phyloP scores from a whole-genome alignment of 148 eudicot genomes.

The Chenopodium suecicum region DNA sequence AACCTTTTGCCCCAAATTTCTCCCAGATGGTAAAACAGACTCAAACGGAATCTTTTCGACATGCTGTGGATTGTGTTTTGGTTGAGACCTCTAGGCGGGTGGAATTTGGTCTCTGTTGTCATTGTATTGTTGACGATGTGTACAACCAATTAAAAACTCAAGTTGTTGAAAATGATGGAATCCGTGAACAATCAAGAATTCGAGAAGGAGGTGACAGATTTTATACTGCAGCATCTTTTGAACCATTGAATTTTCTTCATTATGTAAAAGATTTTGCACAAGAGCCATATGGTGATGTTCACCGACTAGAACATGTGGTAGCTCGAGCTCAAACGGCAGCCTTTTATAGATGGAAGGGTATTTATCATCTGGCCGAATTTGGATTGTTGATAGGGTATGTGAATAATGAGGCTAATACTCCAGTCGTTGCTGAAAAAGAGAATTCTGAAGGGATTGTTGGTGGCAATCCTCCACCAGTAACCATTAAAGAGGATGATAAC shows the following conservation, averaged over 20 bases:
- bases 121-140: slow-evolving; percentile 51
- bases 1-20: slow-evolving; percentile 58
- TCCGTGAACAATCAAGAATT: slow-evolving; percentile 39
- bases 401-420: slow-evolving; percentile 37
- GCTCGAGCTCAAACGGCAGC: slow-evolving; percentile 56
- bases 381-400: slow-evolving; percentile 31
- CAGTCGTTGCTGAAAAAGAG: slow-evolving; percentile 10
- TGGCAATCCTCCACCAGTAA: slow-evolving; percentile 26
- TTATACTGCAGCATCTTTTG: slow-evolving; percentile 43
- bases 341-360: slow-evolving; percentile 68
- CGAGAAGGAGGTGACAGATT: slow-evolving; percentile 48
- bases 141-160: slow-evolving; percentile 42
- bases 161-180: slow-evolving; percentile 54
- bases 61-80: slow-evolving; percentile 68
- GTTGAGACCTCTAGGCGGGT: slow-evolving; percentile 67
- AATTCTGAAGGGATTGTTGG: slow-evolving; percentile 16
- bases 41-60: slow-evolving; percentile 42
- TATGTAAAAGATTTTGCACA: slow-evolving; percentile 45
- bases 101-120: slow-evolving; percentile 67
- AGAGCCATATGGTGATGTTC: slow-evolving; percentile 36
- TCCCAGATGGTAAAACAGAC: slow-evolving; percentile 65
- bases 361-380: slow-evolving; percentile 42
- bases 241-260: slow-evolving; percentile 44
- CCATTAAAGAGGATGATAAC: slow-evolving; percentile 25
- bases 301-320: slow-evolving; percentile 41